Evolutionary conservation across 129 eudicot species (phyloP), one percentile per base, ranked within the genome.

Genomic region (carrot (Daucus carota)): DNA sequence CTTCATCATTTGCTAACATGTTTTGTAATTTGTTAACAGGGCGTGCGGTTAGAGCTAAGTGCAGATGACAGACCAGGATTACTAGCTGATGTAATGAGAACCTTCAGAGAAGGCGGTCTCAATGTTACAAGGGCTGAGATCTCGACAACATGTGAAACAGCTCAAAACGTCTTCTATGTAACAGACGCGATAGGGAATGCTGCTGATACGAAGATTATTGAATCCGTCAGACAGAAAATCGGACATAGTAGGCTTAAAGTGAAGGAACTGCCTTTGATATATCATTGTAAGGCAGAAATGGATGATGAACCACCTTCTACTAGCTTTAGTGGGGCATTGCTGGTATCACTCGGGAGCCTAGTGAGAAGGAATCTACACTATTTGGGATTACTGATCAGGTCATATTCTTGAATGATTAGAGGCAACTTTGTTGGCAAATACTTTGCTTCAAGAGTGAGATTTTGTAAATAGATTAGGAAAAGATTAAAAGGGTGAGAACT

Each of bases 71-170:
- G 77, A 36, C 77, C 77, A 45, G 87, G 89, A 10, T 52, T 88
- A 24, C 76, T 90, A 45, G 96, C 96, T 2, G 88, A 88, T 31
- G 91, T 90, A 33, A 90, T 82, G 38, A 34, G 89, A 45, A 90
- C 90, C 68, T 90, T 90, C 38, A 80, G 91, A 17, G 93, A 90
- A 78, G 83, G 88, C 34, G 89, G 85, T 31, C 77, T 90, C 24
- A 86, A 88, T 52, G 85, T 90, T 36, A 81, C 83, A 22, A 82
- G 89, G 79, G 88, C 93, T 2, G 96, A 90, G 79, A 86, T 88
- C 41, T 84, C 91, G 8, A 90, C 93, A 10, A 65, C 69, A 41
- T 45, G 41, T 46, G 89, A 85, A 18, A 77, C 75, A 20, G 84
- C 89, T 13, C 79, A 33, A 7, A 88, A 90, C 80, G 67, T 81